Evolutionary conservation across 352 stramenopile species (phyloP).

Genomic region (Phytophthora citricola): DNA sequence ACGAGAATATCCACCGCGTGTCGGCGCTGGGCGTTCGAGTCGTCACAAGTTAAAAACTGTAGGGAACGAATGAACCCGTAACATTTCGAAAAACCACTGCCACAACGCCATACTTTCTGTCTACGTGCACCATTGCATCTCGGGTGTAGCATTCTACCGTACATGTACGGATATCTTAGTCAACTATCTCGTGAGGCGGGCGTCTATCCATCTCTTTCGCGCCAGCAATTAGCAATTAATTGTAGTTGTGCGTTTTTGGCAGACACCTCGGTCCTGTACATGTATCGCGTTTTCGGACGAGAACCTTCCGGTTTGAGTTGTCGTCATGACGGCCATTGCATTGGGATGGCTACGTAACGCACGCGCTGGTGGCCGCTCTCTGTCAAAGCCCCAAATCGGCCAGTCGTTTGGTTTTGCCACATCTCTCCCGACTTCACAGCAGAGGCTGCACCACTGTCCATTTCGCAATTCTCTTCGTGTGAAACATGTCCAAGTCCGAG

Average conservation of each 20-base stretch:
- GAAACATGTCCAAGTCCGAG: slow-evolving; percentile 9
- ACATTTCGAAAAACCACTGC: background rate
- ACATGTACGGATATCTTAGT: too few species aligned
- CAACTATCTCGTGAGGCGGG: background rate
- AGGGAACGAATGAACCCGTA: background rate
- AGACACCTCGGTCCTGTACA: too few species aligned
- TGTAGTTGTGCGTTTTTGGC: too few species aligned
- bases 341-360: background rate
- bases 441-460: background rate
- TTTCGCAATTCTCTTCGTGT: background rate
- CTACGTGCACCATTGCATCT: too few species aligned
- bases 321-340: background rate
- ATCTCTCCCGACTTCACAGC: background rate
- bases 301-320: background rate
- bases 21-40: slow-evolving; percentile 78
- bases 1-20: slow-evolving; percentile 79
- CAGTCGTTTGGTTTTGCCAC: too few species aligned
- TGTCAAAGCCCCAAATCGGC: background rate
- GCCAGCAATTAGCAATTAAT: background rate
- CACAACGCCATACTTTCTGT: too few species aligned
- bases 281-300: background rate
- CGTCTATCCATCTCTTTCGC: background rate
- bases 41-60: slow-evolving; percentile 57
- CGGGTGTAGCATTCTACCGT: too few species aligned
- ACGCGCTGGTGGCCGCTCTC: background rate